Evolutionary conservation across 768 basidiomycete species (phyloP).

Genomic region (Pluteus cervinus): DNA sequence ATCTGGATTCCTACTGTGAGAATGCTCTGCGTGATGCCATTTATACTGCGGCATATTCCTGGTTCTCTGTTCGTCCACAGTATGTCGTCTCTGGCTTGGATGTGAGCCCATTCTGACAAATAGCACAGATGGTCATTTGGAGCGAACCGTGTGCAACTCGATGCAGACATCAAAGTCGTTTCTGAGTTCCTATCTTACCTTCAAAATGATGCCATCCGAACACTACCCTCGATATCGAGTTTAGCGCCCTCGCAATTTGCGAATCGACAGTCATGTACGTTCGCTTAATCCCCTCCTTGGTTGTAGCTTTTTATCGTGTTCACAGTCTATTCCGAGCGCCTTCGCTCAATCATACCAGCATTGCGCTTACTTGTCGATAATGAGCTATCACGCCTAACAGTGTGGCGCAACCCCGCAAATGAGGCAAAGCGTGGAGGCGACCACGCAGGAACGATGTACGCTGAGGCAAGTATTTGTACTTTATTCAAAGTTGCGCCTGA

Average conservation of each 20-base stretch:
- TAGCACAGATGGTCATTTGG: constrained; percentile 86
- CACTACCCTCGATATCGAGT: constrained; percentile 53
- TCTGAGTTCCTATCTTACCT: constrained; percentile 79
- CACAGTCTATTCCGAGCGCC: constrained; percentile 50
- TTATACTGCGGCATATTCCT: constrained; percentile 77
- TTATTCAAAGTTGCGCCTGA: not conserved
- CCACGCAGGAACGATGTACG: constrained; percentile 42
- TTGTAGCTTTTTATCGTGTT: constrained; percentile 3
- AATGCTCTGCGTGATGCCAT: constrained; percentile 65
- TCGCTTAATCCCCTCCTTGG: not conserved
- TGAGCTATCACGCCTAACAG: constrained; percentile 78
- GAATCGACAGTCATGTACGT: constrained; percentile 36
- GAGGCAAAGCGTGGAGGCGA: constrained; percentile 68
- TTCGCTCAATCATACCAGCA: constrained; percentile 66
- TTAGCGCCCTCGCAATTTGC: constrained; percentile 45
- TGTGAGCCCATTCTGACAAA: constrained; percentile 5
- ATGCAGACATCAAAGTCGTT: constrained; percentile 82
- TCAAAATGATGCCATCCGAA: constrained; percentile 66
- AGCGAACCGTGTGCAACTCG: constrained; percentile 86
- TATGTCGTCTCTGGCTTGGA: constrained; percentile 30
- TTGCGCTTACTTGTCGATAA: constrained; percentile 85
- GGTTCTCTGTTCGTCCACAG: constrained; percentile 95
- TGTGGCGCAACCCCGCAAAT: constrained; percentile 87
- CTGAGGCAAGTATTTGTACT: constrained; percentile 42
- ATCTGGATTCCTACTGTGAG: constrained; percentile 80